Percentiles rank a stretch among this genome's conserved stretches.
Conservation (phyloP, 495 filamentous ascomycete genomes). For the Hyaloscypha hepaticicola region DNA sequence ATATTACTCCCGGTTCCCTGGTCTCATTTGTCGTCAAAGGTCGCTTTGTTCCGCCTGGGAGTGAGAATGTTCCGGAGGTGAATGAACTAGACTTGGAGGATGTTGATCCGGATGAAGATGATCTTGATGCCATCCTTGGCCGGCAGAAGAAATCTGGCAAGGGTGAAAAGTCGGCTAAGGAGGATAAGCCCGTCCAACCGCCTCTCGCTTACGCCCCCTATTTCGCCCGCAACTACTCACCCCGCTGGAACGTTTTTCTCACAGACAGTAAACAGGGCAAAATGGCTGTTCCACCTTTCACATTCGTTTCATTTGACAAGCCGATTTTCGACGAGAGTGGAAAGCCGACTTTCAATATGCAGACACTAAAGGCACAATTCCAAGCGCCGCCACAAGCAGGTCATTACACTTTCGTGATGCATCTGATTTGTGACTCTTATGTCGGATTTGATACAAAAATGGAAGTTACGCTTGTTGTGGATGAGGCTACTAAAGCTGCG, state of each 20-base stretch:
- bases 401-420: conserved; percentile 88
- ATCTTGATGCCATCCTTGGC: conserved; percentile 82
- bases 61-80: conserved; percentile 65
- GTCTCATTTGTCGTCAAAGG: conserved; percentile 93
- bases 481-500: conserved; percentile 81
- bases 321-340: conserved; percentile 70
- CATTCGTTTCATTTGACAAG: conserved; percentile 86
- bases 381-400: conserved; percentile 91
- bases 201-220: conserved; percentile 88
- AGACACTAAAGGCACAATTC: conserved; percentile 97
- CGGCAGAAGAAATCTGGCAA: conserved; percentile 68
- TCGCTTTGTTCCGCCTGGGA: conserved; percentile 89
- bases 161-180: conserved; percentile 40
- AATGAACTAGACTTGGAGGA: conserved; percentile 81
- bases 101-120: conserved; percentile 88
- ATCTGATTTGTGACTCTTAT: conserved; percentile 90
- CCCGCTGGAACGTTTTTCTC: conserved; percentile 90
- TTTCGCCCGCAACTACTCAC: conserved; percentile 82
- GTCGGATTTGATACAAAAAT: conserved; percentile 86
- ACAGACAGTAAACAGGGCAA: conserved; percentile 91
- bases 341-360: conserved; percentile 84
- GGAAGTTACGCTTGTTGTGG: conserved; percentile 86
- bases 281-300: conserved; percentile 92
- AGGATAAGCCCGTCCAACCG: conserved; percentile 65
- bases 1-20: conserved; percentile 87